Base-by-base conservation (phyloP, 169 alveolate genomes). In the Pseudocohnilembus persalinus region DNA sequence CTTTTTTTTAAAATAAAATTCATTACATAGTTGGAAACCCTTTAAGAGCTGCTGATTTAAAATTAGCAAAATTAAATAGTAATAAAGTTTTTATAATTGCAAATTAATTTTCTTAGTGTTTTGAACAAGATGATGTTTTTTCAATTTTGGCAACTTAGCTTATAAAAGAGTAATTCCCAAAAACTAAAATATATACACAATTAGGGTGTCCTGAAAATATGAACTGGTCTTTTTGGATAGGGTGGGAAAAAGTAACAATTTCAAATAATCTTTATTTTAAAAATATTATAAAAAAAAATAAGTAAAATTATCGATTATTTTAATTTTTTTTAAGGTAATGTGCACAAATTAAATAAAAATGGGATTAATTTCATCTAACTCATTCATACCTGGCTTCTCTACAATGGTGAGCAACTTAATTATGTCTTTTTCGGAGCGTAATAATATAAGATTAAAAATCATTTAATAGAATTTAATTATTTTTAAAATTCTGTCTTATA, bases 311-410 rank as follows among this genome's bases (percentile, higher is more conserved):
- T 1, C 0, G 31, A 73, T 73, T 31, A 74, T 31, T 28, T 28
- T 29, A 26, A 20, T 29, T 27, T 0, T 31, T 74, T 74, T 73
- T 0, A 29, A 29, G 6, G 30, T 30, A 74, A 30, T 26, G n/a
- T 0, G 32, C 0, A 32, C 32, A 76, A 76, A 31, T 31, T 32
- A 32, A 31, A 76, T 32, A 11, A 31, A 76, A 27, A 76, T 29
- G 63, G 82, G 82, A 32, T 33, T 68, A 1, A 31, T 77, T 33
- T 29, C 82, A 27, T 31, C 34, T 28, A 77, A 77, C 33, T 64
- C 29, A 27, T 77, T 77, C 29, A 77, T 77, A 25, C 82, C 82
- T 33, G 82, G 82, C 15, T 77, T 77, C 33, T 77, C 73, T 32
- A 77, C 82, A 1, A 16, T 77, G 72, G 33, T 77, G 33, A 77